Evolutionary conservation across 1,139 yeast genomes (phyloP), one percentile per base, ranked within the genome.

Genomic region (Scheffersomyces lignicola): DNA sequence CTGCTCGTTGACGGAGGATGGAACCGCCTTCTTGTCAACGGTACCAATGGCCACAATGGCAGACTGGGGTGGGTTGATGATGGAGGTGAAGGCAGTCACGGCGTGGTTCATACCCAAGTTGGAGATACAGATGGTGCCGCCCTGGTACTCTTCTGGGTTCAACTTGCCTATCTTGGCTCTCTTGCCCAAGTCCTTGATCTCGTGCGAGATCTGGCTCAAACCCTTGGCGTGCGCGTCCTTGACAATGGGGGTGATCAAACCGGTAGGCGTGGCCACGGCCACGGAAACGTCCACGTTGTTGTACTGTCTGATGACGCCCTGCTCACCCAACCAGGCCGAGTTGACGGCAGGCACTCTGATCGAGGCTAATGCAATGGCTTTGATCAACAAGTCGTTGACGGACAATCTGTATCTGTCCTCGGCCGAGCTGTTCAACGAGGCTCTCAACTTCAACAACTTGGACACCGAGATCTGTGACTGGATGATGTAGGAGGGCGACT

Each of bases 91-190:
- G 60, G 83, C 61, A 49, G 82, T 76, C 34, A 92, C 97, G 38
- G 98, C 97, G 42, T 73, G 78, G 80, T 92, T 92, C 98, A 92
- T 92, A 59, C 98, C 99, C 76, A 94, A 75, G 83, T 92, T 92
- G 48, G 97, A 90, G 57, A 92, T 90, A 65, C 97, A 88, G 63
- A 92, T 87, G 51, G 98, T 90, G 60, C 99, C 99, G 55, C 99
- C 99, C 76, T 88, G 96, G 80, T 84, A 94, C 71, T 92, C 98
- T 64, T 88, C 95, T 45, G 98, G 98, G 49, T 69, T 61, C 60
- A 92, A 80, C 74, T 90, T 92, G 67, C 89, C 90, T 43, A 77
- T 88, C 69, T 92, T 89, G 45, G 98, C 98, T 69, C 94, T 88
- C 76, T 87, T 86, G 53, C 96, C 98, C 53, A 92, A 78, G 53